Percentiles rank a stretch among this genome's conserved stretches.
Conservation (phyloP, 805 yeast genomes). For the Alloascoidea hylecoeti region DNA sequence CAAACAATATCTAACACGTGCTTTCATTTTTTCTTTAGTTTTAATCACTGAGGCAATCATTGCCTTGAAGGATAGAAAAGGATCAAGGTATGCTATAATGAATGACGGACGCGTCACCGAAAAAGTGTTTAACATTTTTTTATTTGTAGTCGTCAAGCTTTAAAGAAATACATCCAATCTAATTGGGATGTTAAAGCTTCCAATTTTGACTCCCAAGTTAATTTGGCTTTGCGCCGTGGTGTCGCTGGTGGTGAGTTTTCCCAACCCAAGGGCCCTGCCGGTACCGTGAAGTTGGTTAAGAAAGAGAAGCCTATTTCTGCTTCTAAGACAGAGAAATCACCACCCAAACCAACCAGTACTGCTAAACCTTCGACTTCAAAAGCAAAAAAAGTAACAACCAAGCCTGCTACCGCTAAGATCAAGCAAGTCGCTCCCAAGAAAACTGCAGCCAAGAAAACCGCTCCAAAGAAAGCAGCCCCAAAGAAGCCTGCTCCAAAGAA, state of each 20-base stretch:
- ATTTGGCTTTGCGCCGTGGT: constrained; percentile 65
- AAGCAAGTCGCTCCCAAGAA: constrained; percentile 9
- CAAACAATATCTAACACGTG: constrained; percentile 10
- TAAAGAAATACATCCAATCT: constrained; percentile 68
- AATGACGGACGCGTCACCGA: background rate
- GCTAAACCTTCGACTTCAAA: constrained; percentile 9
- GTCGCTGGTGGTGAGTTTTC: constrained; percentile 61
- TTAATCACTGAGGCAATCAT: constrained; percentile 32
- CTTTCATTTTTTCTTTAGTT: background rate
- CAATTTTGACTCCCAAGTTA: constrained; percentile 65
- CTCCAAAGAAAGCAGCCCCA: constrained; percentile 17
- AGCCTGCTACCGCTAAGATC: constrained; percentile 11
- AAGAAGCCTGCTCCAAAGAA: constrained; percentile 10
- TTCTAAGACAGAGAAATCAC: constrained; percentile 10
- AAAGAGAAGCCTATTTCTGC: constrained; percentile 18
- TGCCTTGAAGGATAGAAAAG: constrained; percentile 57
- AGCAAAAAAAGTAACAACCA: constrained; percentile 9
- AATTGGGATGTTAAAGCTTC: constrained; percentile 42
- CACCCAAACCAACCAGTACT: constrained; percentile 10
- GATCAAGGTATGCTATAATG: constrained; percentile 41
- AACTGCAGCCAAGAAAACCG: constrained; percentile 14
- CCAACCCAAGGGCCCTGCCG: constrained; percentile 87
- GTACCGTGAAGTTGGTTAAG: constrained; percentile 61
- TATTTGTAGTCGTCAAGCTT: constrained; percentile 55
- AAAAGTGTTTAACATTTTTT: constrained; percentile 4